Evolutionary conservation across 192 early-diverging fungal species (phyloP).

Genomic region (Mortierella hygrophila): DNA sequence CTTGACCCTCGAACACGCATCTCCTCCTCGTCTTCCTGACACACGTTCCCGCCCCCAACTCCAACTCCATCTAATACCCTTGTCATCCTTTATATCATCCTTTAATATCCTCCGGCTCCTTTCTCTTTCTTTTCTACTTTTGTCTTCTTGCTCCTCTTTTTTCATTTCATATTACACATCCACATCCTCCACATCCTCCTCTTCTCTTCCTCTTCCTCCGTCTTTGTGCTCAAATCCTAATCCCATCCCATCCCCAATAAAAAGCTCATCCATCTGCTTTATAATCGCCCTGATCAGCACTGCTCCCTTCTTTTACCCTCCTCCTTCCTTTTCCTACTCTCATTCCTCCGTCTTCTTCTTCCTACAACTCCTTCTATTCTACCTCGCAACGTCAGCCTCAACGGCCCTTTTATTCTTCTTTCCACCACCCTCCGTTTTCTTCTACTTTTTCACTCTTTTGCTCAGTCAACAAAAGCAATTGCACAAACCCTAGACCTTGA

Average conservation of each 20-base stretch:
- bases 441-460: not conserved
- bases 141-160: not conserved
- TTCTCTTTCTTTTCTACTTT: not conserved
- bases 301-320: not conserved
- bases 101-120: not conserved
- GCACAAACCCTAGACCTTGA: not conserved
- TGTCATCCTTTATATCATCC: too few species aligned
- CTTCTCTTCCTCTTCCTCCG: conserved; percentile 8
- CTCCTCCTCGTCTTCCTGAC: not conserved
- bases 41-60: not conserved
- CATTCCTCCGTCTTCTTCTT: not conserved
- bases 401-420: not conserved
- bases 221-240: not conserved
- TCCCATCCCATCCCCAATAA: not conserved
- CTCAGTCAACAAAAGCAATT: not conserved
- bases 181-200: not conserved
- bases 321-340: not conserved
- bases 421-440: not conserved
- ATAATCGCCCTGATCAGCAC: conserved; percentile 5
- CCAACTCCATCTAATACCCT: not conserved
- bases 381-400: not conserved
- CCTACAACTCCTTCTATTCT: not conserved
- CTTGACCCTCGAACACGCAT: conserved; percentile 6
- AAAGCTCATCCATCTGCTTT: conserved; percentile 2
- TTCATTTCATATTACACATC: not conserved